Conservation (phyloP, 78 protist species). For the Tieghemostelium lacteum region DNA sequence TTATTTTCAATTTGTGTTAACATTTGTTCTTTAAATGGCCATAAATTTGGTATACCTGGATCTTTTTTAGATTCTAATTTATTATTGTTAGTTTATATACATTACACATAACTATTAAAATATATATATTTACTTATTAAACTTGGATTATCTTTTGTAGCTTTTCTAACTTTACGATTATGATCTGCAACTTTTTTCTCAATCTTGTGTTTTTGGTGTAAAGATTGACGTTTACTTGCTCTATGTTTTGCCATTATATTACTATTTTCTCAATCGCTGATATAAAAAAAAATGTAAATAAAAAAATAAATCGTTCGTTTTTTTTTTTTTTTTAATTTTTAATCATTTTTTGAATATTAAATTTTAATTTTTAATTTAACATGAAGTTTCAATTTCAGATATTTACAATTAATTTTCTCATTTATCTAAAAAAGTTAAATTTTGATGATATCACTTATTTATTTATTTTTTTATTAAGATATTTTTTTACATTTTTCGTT, state of each 20-base stretch:
- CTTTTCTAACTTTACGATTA: conserved; percentile 69
- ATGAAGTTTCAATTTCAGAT: too few species aligned
- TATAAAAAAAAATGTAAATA: too few species aligned
- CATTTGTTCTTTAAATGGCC: conserved; percentile 93
- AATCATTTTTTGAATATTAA: too few species aligned
- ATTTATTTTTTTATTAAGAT: too few species aligned
- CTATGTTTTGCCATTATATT: neutral
- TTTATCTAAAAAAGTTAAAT: too few species aligned
- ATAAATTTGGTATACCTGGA: conserved; percentile 95
- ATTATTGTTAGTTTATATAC: neutral
- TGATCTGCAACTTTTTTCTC: conserved; percentile 64
- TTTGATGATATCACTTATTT: too few species aligned
- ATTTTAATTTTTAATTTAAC: too few species aligned
- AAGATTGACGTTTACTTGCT: conserved; percentile 38
- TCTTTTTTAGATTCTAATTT: conserved; percentile 86
- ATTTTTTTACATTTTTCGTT: too few species aligned
- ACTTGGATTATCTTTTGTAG: conserved; percentile 18
- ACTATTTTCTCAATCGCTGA: neutral
- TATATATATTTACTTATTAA: conserved; percentile 7
- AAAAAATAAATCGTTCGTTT: too few species aligned
- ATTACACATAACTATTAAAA: neutral
- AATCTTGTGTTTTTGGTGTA: conserved; percentile 65
- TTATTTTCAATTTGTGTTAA: conserved; percentile 69
- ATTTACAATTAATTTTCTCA: too few species aligned
- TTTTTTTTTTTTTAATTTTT: too few species aligned